These are phyloP conservation scores for Mortierella sp. DNA, from an alignment of 371 early-diverging fungal genomes.

Conservation along the genomic window DNA sequence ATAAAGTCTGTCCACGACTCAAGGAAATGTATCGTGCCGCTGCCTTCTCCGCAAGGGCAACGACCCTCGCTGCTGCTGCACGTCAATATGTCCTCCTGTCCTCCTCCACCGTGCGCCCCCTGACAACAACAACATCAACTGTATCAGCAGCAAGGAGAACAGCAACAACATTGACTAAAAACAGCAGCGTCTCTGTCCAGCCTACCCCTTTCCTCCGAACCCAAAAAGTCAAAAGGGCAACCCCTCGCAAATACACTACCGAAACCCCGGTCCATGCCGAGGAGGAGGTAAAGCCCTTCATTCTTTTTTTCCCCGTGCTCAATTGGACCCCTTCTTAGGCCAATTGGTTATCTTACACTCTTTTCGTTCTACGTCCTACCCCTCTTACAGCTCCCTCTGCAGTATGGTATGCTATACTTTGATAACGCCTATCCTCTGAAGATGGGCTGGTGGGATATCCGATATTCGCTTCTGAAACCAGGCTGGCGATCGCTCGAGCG, in stretches of 20 bases:
- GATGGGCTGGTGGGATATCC: conserved; percentile 48
- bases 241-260: conserved; percentile 27
- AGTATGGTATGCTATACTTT: conserved; percentile 40
- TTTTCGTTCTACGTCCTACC: neutral
- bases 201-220: conserved; percentile 26
- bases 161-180: neutral
- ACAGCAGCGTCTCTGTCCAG: conserved; percentile 8
- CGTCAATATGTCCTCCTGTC: conserved; percentile 19
- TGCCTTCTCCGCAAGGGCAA: conserved; percentile 24
- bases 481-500: conserved; percentile 36
- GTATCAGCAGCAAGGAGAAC: conserved; percentile 2
- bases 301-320: neutral
- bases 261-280: conserved; percentile 30
- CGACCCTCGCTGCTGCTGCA: neutral
- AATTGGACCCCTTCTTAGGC: neutral
- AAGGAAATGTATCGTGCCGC: conserved; percentile 40
- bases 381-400: conserved; percentile 16
- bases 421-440: conserved; percentile 42
- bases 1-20: neutral
- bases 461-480: conserved; percentile 28
- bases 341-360: neutral
- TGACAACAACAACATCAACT: conserved; percentile 10
- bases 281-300: conserved; percentile 43
- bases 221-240: neutral
- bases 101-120: conserved; percentile 14